phyloP scores from a whole-genome alignment of 75 land plant genomes.

The Selaginella tamariscina region DNA sequence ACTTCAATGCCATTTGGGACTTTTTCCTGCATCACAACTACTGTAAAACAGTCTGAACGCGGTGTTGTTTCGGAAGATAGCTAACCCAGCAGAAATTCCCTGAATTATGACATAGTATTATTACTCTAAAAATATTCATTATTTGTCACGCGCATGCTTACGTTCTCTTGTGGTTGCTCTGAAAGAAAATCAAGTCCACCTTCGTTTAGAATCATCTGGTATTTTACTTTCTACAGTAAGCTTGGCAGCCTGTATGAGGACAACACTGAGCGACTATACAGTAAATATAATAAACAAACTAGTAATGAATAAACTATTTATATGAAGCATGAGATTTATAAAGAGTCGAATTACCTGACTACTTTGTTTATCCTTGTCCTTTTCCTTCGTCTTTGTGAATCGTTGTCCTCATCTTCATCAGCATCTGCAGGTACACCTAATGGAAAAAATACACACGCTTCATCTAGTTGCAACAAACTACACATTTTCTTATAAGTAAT shows the following conservation, averaged over 20 bases:
- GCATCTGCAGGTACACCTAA: too few relatives aligned
- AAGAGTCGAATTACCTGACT: constrained; percentile 66
- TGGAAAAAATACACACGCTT: too few relatives aligned
- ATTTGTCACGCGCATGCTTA: not conserved
- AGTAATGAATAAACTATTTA: too few relatives aligned
- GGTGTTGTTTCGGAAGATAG: constrained; percentile 70
- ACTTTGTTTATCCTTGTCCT: constrained; percentile 52
- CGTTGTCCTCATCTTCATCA: constrained; percentile 84
- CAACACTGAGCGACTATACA: constrained; percentile 14
- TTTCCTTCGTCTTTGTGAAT: constrained; percentile 74
- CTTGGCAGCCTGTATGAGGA: constrained; percentile 52
- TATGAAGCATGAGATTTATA: constrained; percentile 82
- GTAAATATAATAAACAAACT: constrained; percentile 76
- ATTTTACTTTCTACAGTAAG: constrained; percentile 36
- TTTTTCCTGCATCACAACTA: constrained; percentile 65
- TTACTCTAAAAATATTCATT: not conserved
- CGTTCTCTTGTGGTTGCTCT: constrained; percentile 36
- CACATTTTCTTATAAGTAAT: too few relatives aligned
- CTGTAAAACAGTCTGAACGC: constrained; percentile 61
- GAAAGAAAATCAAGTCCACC: constrained; percentile 83
- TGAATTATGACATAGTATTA: not conserved
- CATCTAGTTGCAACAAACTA: too few relatives aligned
- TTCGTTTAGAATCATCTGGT: constrained; percentile 41
- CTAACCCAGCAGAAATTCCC: constrained; percentile 38
- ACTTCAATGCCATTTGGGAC: constrained; percentile 83